Evolutionary conservation across 139 green algal species (phyloP), one percentile per base, ranked within the genome.

Genomic region (Closterium sp.): DNA sequence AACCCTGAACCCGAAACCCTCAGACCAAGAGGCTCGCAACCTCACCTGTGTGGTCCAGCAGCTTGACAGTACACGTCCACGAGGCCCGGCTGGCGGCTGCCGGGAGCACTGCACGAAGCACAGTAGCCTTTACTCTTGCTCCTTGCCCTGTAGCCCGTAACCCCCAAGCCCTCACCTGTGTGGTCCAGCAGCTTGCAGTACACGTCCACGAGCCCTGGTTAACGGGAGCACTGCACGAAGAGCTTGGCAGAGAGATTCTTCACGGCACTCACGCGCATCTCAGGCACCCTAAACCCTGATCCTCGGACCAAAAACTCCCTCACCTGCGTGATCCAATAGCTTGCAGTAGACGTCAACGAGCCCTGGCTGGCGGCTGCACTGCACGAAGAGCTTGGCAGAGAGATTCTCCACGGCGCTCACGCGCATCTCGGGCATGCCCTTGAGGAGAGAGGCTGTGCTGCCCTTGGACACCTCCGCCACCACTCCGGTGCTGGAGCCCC

Each of bases 91-190:
- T 92, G 90, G n/a, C n/a, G n/a, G n/a, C n/a, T n/a, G n/a, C 32
- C 90, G 32, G 3, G 85, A 33, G 8, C 90, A 93, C 84, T 93
- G 90, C 90, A 93, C 90, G 28, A 92, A 90, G n/a, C n/a, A n/a
- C n/a, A n/a, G n/a, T n/a, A n/a, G n/a, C n/a, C n/a, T n/a, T n/a
- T n/a, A n/a, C n/a, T n/a, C n/a, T n/a, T n/a, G n/a, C n/a, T n/a
- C n/a, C n/a, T n/a, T 55, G 36, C 36, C 36, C 91, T 88, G 86
- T 86, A 91, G 12, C 76, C 90, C 36, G 36, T 6, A 4, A 55
- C 36, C 36, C 36, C 36, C 36, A 55, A 55, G n/a, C n/a, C 69
- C 28, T 38, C 88, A 32, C 88, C 38, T 32, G 31, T 87, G 21
- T 25, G 35, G 84, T 19, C 76, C 2, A 93, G 34, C n/a, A 93